Evolutionary conservation across 2,329 filamentous ascomycete genomes (phyloP), one percentile per base, ranked within the genome.

Genomic region (Trichoderma sp.): DNA sequence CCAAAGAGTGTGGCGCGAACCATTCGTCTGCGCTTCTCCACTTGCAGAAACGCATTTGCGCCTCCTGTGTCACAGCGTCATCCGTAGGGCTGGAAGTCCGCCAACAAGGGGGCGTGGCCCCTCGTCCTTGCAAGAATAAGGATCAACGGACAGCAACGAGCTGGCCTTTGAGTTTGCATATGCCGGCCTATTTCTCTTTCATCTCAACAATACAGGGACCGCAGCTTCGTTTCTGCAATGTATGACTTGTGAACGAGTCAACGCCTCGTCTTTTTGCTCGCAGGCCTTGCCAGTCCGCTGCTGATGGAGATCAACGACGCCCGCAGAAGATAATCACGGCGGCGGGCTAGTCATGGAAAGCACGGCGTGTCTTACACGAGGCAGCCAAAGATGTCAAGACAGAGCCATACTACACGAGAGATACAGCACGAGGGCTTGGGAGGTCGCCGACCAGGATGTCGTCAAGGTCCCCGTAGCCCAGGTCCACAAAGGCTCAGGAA

Each of bases 391-490:
- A 62, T 45, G 34, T 28, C 39, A 62, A 24, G 24, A 24, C 39
- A 51, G 26, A 52, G 7, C 52, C 34, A 17, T 30, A n/a, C 44
- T 30, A n/a, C 44, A 15, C 48, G 44, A 30, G 41, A 50, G 24
- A 60, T 51, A 43, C 19, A 30, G 41, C 57, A 60, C 43, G 21
- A 51, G 43, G 48, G 45, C 43, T 59, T 62, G 59, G 39, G 59
- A 52, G 48, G 59, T 62, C 59, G 59, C 47, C 59, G 59, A 62
- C 48, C 21, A 51, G 59, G 48, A 62, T 52, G 59, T 62, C 59
- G 48, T 54, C 59, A 48, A 62, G 59, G 59, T 62, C 59, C 47
- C 59, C 59, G 58, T 62, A 62, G 59, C 39, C 59, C 6, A 47
- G 47, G 26, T 19, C 57, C 59, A 62, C 59, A 44, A 39, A 52